Evolutionary conservation across 306 rosid species (phyloP).

Genomic region (Potentilla sterilis): DNA sequence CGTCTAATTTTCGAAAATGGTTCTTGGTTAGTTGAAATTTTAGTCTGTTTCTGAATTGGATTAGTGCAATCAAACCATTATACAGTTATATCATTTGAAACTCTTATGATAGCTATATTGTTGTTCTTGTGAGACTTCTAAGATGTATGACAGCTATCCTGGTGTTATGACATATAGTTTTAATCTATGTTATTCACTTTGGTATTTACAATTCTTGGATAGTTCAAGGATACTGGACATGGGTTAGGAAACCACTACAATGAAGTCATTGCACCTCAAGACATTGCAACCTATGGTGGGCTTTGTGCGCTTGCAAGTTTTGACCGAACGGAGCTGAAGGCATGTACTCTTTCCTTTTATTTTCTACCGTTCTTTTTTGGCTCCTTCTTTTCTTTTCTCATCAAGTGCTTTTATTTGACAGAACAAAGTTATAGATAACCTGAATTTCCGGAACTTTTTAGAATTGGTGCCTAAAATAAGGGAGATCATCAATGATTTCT

Average conservation of each 20-base stretch:
- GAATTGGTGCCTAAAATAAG: constrained; percentile 96
- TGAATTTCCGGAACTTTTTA: constrained; percentile 82
- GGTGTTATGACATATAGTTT: neutral
- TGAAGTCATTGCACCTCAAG: constrained; percentile 95
- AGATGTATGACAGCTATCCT: neutral
- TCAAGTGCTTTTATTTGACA: constrained; percentile 45
- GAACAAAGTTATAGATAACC: constrained; percentile 90
- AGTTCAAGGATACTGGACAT: constrained; percentile 42
- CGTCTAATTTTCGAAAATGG: neutral
- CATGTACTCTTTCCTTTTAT: constrained; percentile 30
- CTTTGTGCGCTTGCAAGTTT: constrained; percentile 98
- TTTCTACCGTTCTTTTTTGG: neutral
- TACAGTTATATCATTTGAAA: neutral
- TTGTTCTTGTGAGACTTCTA: neutral
- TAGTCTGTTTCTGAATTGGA: neutral
- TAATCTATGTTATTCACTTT: constrained; percentile 5
- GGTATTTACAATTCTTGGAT: constrained; percentile 66
- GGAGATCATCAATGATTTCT: constrained; percentile 93
- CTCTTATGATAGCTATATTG: neutral
- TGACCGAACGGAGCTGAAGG: constrained; percentile 93
- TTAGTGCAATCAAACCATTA: neutral
- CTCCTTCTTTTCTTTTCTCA: constrained; percentile 16
- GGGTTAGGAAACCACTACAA: constrained; percentile 78
- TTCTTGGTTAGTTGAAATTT: neutral
- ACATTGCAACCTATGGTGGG: constrained; percentile 97